A percentile compares a stretch with the other conserved stretches of the same genome.
These are phyloP conservation scores for Coemansia sp. DNA, from an alignment of 192 early-diverging fungal species.

Conservation along the genomic window DNA sequence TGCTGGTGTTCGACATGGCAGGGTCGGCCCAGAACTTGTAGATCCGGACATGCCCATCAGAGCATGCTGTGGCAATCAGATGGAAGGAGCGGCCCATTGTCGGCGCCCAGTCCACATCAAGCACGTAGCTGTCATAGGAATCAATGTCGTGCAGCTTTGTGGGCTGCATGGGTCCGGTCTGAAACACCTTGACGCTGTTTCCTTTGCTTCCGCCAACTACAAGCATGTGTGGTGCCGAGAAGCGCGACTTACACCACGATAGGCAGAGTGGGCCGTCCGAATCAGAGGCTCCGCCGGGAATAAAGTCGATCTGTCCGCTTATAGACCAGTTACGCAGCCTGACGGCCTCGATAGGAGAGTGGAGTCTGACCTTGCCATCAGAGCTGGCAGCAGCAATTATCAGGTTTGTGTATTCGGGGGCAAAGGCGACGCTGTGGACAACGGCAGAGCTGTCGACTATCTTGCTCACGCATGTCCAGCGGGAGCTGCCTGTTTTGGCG, in stretches of 20 bases:
- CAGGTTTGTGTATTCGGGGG: slow-evolving; percentile 78
- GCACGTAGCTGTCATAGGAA: slow-evolving; percentile 56
- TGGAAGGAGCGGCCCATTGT: slow-evolving; percentile 60
- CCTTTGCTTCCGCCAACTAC: slow-evolving; percentile 85
- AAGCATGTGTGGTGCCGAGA: slow-evolving; percentile 70
- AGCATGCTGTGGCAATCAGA: slow-evolving; percentile 51
- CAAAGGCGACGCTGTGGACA: slow-evolving; percentile 88
- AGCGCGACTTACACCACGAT: slow-evolving; percentile 86
- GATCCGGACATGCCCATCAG: slow-evolving; percentile 50
- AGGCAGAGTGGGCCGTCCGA: slow-evolving; percentile 79
- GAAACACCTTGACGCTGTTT: slow-evolving; percentile 65
- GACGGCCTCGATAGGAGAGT: slow-evolving; percentile 80
- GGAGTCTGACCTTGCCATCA: slow-evolving; percentile 84
- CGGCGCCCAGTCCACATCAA: slow-evolving; percentile 57
- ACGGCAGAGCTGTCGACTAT: slow-evolving; percentile 68
- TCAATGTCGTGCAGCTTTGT: slow-evolving; percentile 56
- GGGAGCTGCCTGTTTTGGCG: slow-evolving; percentile 63
- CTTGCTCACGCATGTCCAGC: slow-evolving; percentile 67
- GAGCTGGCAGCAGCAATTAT: slow-evolving; percentile 76
- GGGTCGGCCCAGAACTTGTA: slow-evolving; percentile 54
- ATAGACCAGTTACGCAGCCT: slow-evolving; percentile 77
- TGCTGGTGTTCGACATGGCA: slow-evolving; percentile 14
- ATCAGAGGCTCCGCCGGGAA: slow-evolving; percentile 63
- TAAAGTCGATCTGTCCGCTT: slow-evolving; percentile 61
- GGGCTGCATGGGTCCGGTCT: slow-evolving; percentile 21